Percentiles rank a stretch among this genome's conserved stretches.
Evolutionary conservation across 345 rosid species (phyloP).

Genomic region (Acer negundo): DNA sequence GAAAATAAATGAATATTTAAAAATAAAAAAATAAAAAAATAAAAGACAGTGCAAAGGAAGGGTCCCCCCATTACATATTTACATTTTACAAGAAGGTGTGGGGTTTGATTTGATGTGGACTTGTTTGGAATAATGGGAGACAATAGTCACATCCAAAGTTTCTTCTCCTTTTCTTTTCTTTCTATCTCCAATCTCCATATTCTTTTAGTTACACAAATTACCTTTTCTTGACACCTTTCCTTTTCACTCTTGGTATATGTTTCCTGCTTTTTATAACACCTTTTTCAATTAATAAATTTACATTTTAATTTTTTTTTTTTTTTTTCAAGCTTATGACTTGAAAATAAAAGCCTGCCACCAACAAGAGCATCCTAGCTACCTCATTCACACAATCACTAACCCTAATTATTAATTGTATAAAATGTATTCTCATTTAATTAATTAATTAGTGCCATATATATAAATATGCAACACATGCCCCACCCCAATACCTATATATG

Average conservation of each 20-base stretch:
- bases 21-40: neutral
- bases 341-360: neutral
- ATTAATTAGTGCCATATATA: neutral
- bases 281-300: neutral
- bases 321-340: neutral
- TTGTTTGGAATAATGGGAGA: conserved; percentile 52
- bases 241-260: conserved; percentile 32
- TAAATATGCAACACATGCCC: neutral
- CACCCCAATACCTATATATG: neutral
- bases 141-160: conserved; percentile 48
- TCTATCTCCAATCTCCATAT: conserved; percentile 20
- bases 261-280: conserved; percentile 20
- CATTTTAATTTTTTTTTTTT: neutral
- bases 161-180: conserved; percentile 25
- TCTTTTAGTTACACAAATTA: conserved; percentile 24
- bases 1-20: neutral
- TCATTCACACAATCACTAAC: neutral
- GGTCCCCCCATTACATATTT: conserved; percentile 33
- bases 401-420: neutral
- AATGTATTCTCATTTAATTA: neutral
- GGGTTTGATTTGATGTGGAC: conserved; percentile 37
- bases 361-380: conserved; percentile 1
- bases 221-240: conserved; percentile 38
- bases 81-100: conserved; percentile 24
- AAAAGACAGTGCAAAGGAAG: conserved; percentile 26